These are phyloP conservation scores for Penicillium sp. DNA, from an alignment of 2,329 filamentous ascomycete genomes.

Conservation along the genomic window DNA sequence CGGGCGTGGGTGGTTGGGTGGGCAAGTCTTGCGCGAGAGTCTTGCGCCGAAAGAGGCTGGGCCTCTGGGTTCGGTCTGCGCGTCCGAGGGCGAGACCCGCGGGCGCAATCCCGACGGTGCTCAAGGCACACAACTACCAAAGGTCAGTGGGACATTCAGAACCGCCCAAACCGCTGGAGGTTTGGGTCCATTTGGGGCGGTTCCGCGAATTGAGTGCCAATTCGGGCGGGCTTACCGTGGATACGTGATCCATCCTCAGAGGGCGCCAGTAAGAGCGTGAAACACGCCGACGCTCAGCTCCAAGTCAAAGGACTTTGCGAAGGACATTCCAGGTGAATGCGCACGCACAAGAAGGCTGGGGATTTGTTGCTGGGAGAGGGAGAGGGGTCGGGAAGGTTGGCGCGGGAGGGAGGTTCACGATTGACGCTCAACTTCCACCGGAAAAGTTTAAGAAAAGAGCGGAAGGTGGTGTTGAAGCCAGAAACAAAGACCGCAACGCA, in stretches of 20 bases:
- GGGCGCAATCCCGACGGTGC: constrained; percentile 62
- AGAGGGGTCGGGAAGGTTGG: constrained; percentile 5
- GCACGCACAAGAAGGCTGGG: constrained; percentile 17
- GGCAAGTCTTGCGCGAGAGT: constrained; percentile 24
- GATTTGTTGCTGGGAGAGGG: background rate
- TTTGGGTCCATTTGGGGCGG: background rate
- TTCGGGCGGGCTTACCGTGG: constrained; percentile 32
- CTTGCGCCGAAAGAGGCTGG: constrained; percentile 29
- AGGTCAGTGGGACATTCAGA: constrained; percentile 8
- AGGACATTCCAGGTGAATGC: constrained; percentile 37
- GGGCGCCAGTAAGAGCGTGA: constrained; percentile 30
- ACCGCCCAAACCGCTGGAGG: background rate
- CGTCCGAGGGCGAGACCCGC: constrained; percentile 60
- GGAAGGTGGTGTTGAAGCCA: background rate
- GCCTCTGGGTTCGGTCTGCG: constrained; percentile 44
- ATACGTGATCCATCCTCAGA: constrained; percentile 45
- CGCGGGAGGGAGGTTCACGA: constrained; percentile 1
- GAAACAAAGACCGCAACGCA: background rate
- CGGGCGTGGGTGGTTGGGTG: constrained; percentile 13
- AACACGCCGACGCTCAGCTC: constrained; percentile 36
- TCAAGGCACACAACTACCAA: constrained; percentile 61
- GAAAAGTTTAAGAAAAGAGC: background rate
- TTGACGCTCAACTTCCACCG: background rate
- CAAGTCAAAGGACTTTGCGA: constrained; percentile 32
- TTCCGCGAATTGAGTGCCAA: background rate